phyloP scores from a whole-genome alignment of 192 early-diverging fungal species.

The Coemansia erecta region DNA sequence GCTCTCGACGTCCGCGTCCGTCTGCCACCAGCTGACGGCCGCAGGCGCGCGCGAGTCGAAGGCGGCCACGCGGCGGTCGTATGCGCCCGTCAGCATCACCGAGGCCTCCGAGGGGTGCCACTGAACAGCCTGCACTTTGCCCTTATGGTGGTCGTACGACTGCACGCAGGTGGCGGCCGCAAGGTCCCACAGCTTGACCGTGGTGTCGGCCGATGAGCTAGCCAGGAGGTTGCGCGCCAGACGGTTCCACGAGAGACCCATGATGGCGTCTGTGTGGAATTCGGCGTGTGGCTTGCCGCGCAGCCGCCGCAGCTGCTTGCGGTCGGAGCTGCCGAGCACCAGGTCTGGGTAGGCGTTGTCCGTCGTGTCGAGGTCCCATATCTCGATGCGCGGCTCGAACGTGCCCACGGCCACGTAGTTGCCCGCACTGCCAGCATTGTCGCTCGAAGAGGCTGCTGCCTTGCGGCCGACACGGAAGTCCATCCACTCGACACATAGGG shows the following conservation, averaged over 20 bases:
- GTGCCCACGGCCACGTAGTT: slow-evolving; percentile 96
- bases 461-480: slow-evolving; percentile 83
- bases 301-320: slow-evolving; percentile 28
- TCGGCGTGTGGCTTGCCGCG: slow-evolving; percentile 61
- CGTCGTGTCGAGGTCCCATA: slow-evolving; percentile 94
- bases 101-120: slow-evolving; percentile 91
- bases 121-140: slow-evolving; percentile 86
- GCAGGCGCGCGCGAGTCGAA: slow-evolving; percentile 90
- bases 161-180: slow-evolving; percentile 65
- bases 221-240: slow-evolving; percentile 70
- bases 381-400: slow-evolving; percentile 97
- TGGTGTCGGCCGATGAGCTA: slow-evolving; percentile 93
- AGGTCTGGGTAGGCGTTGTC: slow-evolving; percentile 90
- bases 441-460: slow-evolving; percentile 25
- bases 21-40: slow-evolving; percentile 63
- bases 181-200: slow-evolving; percentile 98
- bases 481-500: slow-evolving; percentile 93
- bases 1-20: slow-evolving; percentile 86
- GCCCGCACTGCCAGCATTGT: slow-evolving; percentile 54
- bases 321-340: slow-evolving; percentile 67
- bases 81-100: slow-evolving; percentile 86
- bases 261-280: slow-evolving; percentile 93
- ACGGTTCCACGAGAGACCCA: slow-evolving; percentile 93
- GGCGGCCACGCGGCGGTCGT: slow-evolving; percentile 82
- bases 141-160: slow-evolving; percentile 81